A percentile compares a stretch with the other conserved stretches of the same genome.
Evolutionary conservation across 2,329 filamentous ascomycete species (phyloP).

Genomic region (Didymella pomorum): DNA sequence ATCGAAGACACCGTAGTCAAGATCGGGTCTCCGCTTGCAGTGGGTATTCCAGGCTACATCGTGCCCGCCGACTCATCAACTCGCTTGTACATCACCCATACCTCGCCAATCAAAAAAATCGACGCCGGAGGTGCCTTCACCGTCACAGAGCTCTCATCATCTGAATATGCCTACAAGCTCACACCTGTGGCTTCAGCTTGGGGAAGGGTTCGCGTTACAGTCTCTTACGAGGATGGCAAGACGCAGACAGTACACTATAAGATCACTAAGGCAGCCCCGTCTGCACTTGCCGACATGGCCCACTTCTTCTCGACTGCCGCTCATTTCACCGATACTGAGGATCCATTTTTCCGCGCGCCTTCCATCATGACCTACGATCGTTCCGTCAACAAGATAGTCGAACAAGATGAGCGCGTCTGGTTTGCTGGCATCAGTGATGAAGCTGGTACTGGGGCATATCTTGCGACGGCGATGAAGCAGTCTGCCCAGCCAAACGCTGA

Average conservation of each 20-base stretch:
- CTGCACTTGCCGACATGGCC: conserved; percentile 59
- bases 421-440: conserved; percentile 68
- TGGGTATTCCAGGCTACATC: conserved; percentile 65
- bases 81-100: conserved; percentile 56
- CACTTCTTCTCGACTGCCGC: conserved; percentile 63
- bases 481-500: conserved; percentile 58
- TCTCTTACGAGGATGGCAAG: conserved; percentile 59
- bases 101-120: conserved; percentile 53
- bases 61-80: conserved; percentile 59
- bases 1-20: conserved; percentile 58
- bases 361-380: conserved; percentile 66
- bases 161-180: conserved; percentile 52
- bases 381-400: conserved; percentile 42
- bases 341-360: conserved; percentile 63
- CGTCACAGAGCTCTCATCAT: conserved; percentile 39
- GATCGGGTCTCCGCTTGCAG: conserved; percentile 58
- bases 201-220: conserved; percentile 59
- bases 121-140: conserved; percentile 49
- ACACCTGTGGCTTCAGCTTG: conserved; percentile 56
- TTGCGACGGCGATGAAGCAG: conserved; percentile 65
- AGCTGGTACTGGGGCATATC: conserved; percentile 64
- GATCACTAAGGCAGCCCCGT: conserved; percentile 58
- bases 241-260: conserved; percentile 66
- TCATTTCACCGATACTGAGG: conserved; percentile 60
- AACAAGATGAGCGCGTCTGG: conserved; percentile 63